Evolutionary conservation across 129 eudicot species (phyloP), one percentile per base, ranked within the genome.

Genomic region (Tanacetum coccineum): DNA sequence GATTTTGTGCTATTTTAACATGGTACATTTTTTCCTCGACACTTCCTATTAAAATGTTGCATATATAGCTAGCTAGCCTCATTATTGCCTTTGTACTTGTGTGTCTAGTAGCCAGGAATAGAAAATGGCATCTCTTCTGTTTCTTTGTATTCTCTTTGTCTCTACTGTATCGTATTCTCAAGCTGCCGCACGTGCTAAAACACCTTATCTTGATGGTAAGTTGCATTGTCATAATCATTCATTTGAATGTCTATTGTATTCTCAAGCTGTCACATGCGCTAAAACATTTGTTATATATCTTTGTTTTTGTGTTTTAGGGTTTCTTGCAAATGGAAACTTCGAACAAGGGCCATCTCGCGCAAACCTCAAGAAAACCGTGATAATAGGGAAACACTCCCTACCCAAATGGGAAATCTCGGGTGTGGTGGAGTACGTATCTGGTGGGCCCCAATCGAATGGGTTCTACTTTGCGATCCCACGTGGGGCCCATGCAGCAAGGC

Each of bases 391-490:
- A 49, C 50, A 68, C 61, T 81, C 82, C 3, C 59, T 81, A 56
- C 82, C 79, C 47, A 74, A 73, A 30, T 81, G 79, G 82, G 79
- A 48, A 57, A 77, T 81, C 49, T 63, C 63, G 1, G 82, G 86
- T 14, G 3, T 70, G 47, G 82, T 77, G 21, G 86, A 85, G 70
- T 82, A 77, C 57, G 76, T 85, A 13, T 66, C 79, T 0, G 83
- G 85, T 47, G 91, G 91, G 59, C 87, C 83, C 12, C 87, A 82
- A 52, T 83, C 87, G 10, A 68, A 74, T 4, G 85, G 87, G 48
- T 72, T 82, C 70, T 82, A 71, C 75, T 77, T 77, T 22, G 81
- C 84, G 9, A 73, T 85, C 57, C 81, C 91, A 47, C 87, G 74
- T 60, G 87, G 85, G 19, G 50, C 73, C 68, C 84, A 82, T 22